Evolutionary conservation across 2,329 filamentous ascomycete species (phyloP).

Genomic region (Fusarium pseudocircinatum): DNA sequence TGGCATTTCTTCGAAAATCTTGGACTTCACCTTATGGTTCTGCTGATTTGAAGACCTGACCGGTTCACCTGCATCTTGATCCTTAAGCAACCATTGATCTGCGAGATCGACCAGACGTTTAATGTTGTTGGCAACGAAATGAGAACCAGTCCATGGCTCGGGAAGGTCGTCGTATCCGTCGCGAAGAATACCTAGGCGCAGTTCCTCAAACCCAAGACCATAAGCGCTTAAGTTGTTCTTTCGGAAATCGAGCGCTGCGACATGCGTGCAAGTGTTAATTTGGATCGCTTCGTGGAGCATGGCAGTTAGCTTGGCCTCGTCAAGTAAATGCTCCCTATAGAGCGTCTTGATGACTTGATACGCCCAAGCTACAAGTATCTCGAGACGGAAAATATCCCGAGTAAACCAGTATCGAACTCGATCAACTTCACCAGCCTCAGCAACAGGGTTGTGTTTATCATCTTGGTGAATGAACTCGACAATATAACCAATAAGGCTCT

Average conservation of each 20-base stretch:
- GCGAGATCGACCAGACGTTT: slow-evolving; percentile 69
- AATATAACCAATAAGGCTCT: slow-evolving; percentile 77
- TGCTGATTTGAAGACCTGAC: slow-evolving; percentile 47
- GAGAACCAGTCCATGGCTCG: slow-evolving; percentile 86
- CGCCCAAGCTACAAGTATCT: slow-evolving; percentile 81
- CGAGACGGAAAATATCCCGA: slow-evolving; percentile 75
- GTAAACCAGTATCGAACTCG: slow-evolving; percentile 88
- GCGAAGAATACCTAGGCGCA: slow-evolving; percentile 72
- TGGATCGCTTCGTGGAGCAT: slow-evolving; percentile 74
- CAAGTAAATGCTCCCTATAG: slow-evolving; percentile 68
- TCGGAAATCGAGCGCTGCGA: slow-evolving; percentile 75
- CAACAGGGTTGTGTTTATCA: slow-evolving; percentile 74
- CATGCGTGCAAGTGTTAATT: slow-evolving; percentile 67
- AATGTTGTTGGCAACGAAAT: slow-evolving; percentile 68
- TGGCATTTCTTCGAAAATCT: slow-evolving; percentile 60
- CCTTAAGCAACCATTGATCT: slow-evolving; percentile 63
- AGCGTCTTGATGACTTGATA: slow-evolving; percentile 79
- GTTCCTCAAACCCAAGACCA: slow-evolving; percentile 73
- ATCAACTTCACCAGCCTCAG: slow-evolving; percentile 76
- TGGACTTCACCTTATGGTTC: slow-evolving; percentile 54
- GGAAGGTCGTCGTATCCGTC: slow-evolving; percentile 75
- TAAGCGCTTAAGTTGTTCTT: slow-evolving; percentile 75
- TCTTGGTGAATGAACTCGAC: slow-evolving; percentile 80
- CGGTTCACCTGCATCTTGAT: slow-evolving; percentile 49
- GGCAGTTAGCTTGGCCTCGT: slow-evolving; percentile 63